Evolutionary conservation across 1,139 yeast species (phyloP).

Genomic region (Pichia sp.): DNA sequence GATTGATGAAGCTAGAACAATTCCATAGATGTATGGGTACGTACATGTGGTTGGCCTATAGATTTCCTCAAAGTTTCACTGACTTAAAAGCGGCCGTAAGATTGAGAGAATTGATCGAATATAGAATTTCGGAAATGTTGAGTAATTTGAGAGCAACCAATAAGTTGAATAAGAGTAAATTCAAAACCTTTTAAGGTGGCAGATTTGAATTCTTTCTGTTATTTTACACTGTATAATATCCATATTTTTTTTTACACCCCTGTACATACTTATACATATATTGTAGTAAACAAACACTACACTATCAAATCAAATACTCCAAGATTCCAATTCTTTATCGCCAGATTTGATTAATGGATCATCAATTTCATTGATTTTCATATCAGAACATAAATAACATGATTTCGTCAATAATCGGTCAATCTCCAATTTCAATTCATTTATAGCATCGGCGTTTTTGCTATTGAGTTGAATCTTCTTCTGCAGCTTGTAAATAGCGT

Average conservation of each 20-base stretch:
- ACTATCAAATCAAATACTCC: conserved; percentile 15
- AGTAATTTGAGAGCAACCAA: conserved; percentile 30
- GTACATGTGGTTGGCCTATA: conserved; percentile 78
- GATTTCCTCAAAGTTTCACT: conserved; percentile 76
- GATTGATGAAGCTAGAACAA: conserved; percentile 50
- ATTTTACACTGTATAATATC: no score
- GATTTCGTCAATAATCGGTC: conserved; percentile 56
- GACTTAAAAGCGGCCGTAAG: conserved; percentile 71
- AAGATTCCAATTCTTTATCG: conserved; percentile 18
- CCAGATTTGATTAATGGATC: conserved; percentile 26
- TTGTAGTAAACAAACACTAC: background rate
- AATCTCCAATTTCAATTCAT: conserved; percentile 34
- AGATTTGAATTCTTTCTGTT: no score
- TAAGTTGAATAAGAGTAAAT: conserved; percentile 12
- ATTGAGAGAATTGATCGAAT: conserved; percentile 56
- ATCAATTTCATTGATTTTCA: conserved; percentile 65
- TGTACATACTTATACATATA: conserved; percentile 3
- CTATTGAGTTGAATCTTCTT: conserved; percentile 29
- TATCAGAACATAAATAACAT: conserved; percentile 77
- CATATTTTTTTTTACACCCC: background rate
- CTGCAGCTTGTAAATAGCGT: conserved; percentile 49
- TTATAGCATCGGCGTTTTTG: conserved; percentile 16
- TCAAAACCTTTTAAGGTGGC: conserved; percentile 12
- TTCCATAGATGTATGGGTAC: conserved; percentile 62
- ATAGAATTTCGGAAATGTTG: conserved; percentile 56